A percentile compares a stretch with the other conserved stretches of the same genome.
Conservation (phyloP, 805 yeast genomes). For the Wickerhamomyces chambardii region DNA sequence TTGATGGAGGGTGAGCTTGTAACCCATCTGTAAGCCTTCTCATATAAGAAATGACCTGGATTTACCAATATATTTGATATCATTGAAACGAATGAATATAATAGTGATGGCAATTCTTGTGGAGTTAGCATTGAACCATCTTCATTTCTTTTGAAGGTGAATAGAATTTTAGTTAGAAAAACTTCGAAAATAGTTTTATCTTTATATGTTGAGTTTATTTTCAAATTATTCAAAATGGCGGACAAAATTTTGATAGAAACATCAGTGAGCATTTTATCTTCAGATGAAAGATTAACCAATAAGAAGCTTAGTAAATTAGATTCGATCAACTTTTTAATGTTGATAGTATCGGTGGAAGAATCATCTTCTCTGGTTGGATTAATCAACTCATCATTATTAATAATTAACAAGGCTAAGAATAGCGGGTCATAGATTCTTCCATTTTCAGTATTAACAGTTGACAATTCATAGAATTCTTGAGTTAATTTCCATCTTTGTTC, state of each 20-base stretch:
- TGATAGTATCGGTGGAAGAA: constrained; percentile 24
- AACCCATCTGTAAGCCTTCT: constrained; percentile 58
- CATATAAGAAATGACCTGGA: constrained; percentile 72
- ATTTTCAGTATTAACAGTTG: constrained; percentile 14
- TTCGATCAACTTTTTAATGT: constrained; percentile 49
- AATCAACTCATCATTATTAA: constrained; percentile 61
- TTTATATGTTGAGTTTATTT: constrained; percentile 34
- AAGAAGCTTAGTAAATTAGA: constrained; percentile 44
- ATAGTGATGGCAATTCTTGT: constrained; percentile 30
- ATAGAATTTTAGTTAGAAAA: constrained; percentile 33
- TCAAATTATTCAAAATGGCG: constrained; percentile 34
- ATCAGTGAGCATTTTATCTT: constrained; percentile 15
- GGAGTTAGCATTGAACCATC: constrained; percentile 6
- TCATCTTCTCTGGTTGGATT: constrained; percentile 21
- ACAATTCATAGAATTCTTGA: constrained; percentile 16
- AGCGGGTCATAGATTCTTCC: constrained; percentile 53
- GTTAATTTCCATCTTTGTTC: constrained; percentile 19
- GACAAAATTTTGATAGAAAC: constrained; percentile 35
- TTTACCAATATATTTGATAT: constrained; percentile 48
- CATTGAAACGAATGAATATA: constrained; percentile 47
- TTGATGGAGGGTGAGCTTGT: constrained; percentile 33
- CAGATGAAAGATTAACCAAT: constrained; percentile 35
- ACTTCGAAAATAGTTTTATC: constrained; percentile 49
- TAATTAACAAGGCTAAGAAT: constrained; percentile 50
- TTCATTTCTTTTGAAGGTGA: constrained; percentile 18